Evolutionary conservation across 192 early-diverging fungal species (phyloP).

Genomic region (Tieghemiomyces parasiticus): DNA sequence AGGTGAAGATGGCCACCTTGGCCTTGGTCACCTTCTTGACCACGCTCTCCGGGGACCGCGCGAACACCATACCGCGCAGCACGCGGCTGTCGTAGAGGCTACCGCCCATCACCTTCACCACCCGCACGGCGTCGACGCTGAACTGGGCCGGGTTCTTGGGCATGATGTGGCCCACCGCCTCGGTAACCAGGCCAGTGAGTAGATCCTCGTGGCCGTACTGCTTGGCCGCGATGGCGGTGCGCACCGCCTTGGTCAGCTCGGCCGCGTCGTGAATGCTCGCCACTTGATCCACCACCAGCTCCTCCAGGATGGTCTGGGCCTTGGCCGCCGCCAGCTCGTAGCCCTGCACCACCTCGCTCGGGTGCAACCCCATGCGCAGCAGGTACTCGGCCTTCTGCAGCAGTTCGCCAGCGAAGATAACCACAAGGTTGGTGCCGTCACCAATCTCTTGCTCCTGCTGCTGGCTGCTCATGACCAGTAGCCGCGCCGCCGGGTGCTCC

Average conservation of each 20-base stretch:
- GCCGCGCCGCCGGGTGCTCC: conserved; percentile 91
- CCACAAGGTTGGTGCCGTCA: conserved; percentile 91
- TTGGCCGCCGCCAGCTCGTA: conserved; percentile 78
- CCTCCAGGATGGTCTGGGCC: conserved; percentile 66
- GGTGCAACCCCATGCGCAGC: conserved; percentile 88
- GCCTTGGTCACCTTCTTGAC: conserved; percentile 57
- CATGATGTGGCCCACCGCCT: conserved; percentile 79
- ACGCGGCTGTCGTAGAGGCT: conserved; percentile 77
- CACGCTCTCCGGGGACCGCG: conserved; percentile 71
- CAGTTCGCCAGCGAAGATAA: conserved; percentile 88
- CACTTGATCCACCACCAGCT: conserved; percentile 50
- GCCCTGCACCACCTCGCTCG: conserved; percentile 87
- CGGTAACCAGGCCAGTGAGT: conserved; percentile 60
- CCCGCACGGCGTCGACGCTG: conserved; percentile 89
- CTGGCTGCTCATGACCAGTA: conserved; percentile 90
- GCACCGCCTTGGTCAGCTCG: conserved; percentile 61
- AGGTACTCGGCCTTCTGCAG: conserved; percentile 86
- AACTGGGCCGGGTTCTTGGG: conserved; percentile 75
- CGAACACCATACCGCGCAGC: conserved; percentile 95
- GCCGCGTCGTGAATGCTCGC: conserved; percentile 27
- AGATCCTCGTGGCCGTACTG: conserved; percentile 92
- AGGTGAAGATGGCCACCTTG: conserved; percentile 90
- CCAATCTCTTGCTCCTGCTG: conserved; percentile 97
- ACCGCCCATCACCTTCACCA: conserved; percentile 95
- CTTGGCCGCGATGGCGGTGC: conserved; percentile 75